phyloP scores from a whole-genome alignment of 2,329 filamentous ascomycete genomes.

The Paraphoma sp. region DNA sequence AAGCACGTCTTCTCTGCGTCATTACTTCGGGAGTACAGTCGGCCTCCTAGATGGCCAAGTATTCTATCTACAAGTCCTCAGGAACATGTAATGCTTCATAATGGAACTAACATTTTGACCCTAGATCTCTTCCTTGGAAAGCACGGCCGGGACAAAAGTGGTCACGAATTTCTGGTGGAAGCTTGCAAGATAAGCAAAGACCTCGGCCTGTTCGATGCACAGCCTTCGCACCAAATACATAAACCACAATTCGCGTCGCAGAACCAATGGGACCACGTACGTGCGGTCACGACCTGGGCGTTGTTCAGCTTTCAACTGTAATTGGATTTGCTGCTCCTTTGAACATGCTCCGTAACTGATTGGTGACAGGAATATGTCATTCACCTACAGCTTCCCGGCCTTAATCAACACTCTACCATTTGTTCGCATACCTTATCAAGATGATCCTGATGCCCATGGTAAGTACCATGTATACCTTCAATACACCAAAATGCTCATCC shows the following conservation, averaged over 20 bases:
- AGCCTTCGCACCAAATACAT: slow-evolving; percentile 7
- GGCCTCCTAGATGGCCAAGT: background rate
- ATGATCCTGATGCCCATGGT: slow-evolving; percentile 26
- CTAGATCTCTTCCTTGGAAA: slow-evolving; percentile 37
- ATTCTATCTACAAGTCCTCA: background rate
- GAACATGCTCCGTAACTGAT: slow-evolving; percentile 8
- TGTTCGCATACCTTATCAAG: slow-evolving; percentile 30
- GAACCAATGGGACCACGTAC: slow-evolving; percentile 28
- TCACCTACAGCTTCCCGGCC: slow-evolving; percentile 29
- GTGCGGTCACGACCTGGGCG: slow-evolving; percentile 38
- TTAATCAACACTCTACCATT: slow-evolving; percentile 29
- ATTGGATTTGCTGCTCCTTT: background rate
- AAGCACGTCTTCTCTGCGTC: slow-evolving; percentile 2
- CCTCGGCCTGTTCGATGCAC: slow-evolving; percentile 30
- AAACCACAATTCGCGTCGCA: slow-evolving; percentile 18
- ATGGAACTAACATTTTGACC: background rate
- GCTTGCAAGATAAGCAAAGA: slow-evolving; percentile 31
- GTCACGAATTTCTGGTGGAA: slow-evolving; percentile 34
- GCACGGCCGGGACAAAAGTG: slow-evolving; percentile 38
- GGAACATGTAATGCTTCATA: background rate
- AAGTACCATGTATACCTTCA: background rate
- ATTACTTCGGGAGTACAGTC: background rate
- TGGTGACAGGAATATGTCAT: slow-evolving; percentile 30
- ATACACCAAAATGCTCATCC: slow-evolving; percentile 1
- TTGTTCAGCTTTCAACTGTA: slow-evolving; percentile 43